A percentile compares a stretch with the other conserved stretches of the same genome.
phyloP scores from a whole-genome alignment of 2,329 filamentous ascomycete genomes.

The Ophiostoma sp. region DNA sequence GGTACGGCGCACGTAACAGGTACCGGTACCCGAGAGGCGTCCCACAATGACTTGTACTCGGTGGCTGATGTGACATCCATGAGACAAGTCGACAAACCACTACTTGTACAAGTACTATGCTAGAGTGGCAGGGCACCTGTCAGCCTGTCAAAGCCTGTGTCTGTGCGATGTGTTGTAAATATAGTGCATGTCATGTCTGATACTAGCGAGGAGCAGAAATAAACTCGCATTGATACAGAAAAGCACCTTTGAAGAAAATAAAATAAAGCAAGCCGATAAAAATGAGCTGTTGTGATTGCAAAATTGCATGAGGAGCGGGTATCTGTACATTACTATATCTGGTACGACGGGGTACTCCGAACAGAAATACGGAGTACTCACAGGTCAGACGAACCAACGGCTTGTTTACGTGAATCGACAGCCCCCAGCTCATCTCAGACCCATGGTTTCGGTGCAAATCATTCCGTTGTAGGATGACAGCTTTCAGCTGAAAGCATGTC shows the following conservation, averaged over 20 bases:
- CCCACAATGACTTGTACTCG: neutral
- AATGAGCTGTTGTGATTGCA: neutral
- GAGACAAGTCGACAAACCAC: conserved; percentile 7
- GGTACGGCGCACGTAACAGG: neutral
- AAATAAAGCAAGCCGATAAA: neutral
- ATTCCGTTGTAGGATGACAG: neutral
- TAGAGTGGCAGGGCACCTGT: neutral
- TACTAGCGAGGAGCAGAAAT: neutral
- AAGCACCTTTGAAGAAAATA: neutral
- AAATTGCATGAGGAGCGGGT: neutral
- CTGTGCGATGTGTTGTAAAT: neutral
- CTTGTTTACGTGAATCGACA: neutral
- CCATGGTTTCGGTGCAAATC: neutral
- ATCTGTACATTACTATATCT: neutral
- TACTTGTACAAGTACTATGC: neutral
- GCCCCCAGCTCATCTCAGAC: neutral
- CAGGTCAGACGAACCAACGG: neutral
- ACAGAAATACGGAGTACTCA: neutral
- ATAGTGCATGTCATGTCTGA: neutral
- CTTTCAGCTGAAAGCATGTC: neutral
- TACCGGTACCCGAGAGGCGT: neutral
- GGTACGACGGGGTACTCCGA: neutral
- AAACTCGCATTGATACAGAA: neutral
- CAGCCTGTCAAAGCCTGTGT: neutral
- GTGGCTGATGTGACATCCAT: neutral